Conservation (phyloP, 768 basidiomycete species). For the Kwoniella dendrophila region DNA sequence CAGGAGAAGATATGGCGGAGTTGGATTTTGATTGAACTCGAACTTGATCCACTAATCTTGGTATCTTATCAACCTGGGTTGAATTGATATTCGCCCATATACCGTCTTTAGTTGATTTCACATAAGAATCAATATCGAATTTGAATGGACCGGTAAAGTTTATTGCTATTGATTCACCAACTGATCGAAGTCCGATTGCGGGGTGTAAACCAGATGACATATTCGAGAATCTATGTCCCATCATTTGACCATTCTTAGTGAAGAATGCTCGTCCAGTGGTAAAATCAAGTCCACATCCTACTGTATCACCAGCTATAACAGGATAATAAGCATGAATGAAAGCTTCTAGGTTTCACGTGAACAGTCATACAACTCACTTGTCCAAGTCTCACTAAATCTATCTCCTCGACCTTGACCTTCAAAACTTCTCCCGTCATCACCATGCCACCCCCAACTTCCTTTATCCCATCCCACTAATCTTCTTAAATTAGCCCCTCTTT, state of each 20-base stretch:
- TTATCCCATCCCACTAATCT: slow-evolving; percentile 55
- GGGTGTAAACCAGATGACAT: slow-evolving; percentile 66
- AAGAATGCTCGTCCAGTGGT: slow-evolving; percentile 74
- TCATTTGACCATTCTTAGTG: slow-evolving; percentile 75
- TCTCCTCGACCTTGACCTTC: slow-evolving; percentile 69
- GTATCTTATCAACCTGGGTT: slow-evolving; percentile 1
- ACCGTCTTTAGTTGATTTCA: slow-evolving; percentile 16
- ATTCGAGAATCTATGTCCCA: slow-evolving; percentile 44
- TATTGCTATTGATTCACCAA: slow-evolving; percentile 73
- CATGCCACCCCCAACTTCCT: slow-evolving; percentile 54
- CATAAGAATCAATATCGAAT: slow-evolving; percentile 84
- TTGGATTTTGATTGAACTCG: background rate
- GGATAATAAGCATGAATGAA: background rate
- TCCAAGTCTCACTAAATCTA: slow-evolving; percentile 76
- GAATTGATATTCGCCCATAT: slow-evolving; percentile 9
- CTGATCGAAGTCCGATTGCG: slow-evolving; percentile 81
- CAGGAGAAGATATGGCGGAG: background rate
- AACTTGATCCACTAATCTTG: slow-evolving; percentile 26
- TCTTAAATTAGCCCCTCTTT: slow-evolving; percentile 28
- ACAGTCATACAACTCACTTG: slow-evolving; percentile 63
- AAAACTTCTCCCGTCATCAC: slow-evolving; percentile 61
- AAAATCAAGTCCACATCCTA: slow-evolving; percentile 94
- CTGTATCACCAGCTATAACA: slow-evolving; percentile 72
- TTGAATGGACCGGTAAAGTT: slow-evolving; percentile 87
- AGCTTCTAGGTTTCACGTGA: background rate